phyloP scores from a whole-genome alignment of 2,329 filamentous ascomycete species.

The Sporothrix mexicana region DNA sequence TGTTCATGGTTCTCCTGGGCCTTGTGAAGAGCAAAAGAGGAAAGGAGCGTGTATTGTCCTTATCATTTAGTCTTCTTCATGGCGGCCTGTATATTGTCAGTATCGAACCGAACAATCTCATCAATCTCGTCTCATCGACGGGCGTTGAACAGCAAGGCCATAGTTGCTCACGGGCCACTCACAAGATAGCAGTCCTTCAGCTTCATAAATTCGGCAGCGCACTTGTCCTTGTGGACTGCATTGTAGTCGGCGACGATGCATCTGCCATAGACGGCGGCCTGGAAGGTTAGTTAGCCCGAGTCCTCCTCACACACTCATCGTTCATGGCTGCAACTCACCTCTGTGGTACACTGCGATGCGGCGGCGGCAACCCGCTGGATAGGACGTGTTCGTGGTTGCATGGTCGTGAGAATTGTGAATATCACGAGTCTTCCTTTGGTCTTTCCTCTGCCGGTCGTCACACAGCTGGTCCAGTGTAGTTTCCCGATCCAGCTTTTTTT shows the following conservation, averaged over 20 bases:
- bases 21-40: background rate
- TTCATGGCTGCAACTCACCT: constrained; percentile 48
- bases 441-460: constrained; percentile 15
- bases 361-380: constrained; percentile 62
- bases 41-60: background rate
- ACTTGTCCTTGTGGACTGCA: constrained; percentile 88
- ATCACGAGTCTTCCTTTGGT: background rate
- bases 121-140: too few relatives aligned
- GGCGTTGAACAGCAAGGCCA: background rate
- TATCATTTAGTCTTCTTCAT: constrained; percentile 32
- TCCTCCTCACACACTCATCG: background rate
- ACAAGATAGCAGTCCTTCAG: constrained; percentile 90
- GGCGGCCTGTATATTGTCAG: constrained; percentile 29
- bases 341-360: constrained; percentile 60
- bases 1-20: too few relatives aligned
- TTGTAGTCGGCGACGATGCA: constrained; percentile 92
- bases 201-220: constrained; percentile 79
- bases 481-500: constrained; percentile 25
- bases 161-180: constrained; percentile 42
- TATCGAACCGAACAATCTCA: background rate
- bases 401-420: constrained; percentile 31
- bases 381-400: constrained; percentile 52
- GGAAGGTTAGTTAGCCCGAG: constrained; percentile 24
- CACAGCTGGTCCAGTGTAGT: background rate
- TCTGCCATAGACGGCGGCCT: constrained; percentile 88